Conservation (phyloP, 139 green algal genomes). For the Chlorella sp. region DNA sequence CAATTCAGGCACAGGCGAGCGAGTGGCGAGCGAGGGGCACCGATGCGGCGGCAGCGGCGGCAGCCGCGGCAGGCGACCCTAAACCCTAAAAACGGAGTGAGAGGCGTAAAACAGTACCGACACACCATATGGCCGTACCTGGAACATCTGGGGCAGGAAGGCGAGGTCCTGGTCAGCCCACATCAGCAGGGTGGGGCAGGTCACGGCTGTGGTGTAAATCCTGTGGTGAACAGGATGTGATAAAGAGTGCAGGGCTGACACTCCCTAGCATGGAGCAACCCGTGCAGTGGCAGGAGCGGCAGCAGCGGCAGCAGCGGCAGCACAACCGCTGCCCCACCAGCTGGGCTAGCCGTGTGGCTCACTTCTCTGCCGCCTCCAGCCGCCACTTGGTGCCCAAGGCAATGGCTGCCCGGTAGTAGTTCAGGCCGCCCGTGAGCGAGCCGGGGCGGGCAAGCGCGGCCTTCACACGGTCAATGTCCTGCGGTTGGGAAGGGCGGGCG, state of each 20-base stretch:
- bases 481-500: background rate
- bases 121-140: background rate
- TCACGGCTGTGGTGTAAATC: background rate
- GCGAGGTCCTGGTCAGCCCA: constrained; percentile 37
- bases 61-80: background rate
- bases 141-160: constrained; percentile 33
- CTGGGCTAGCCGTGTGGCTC: background rate
- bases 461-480: constrained; percentile 54
- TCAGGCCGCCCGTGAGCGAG: constrained; percentile 34
- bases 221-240: background rate
- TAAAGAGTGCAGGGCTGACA: background rate
- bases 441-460: constrained; percentile 36
- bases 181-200: constrained; percentile 36
- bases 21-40: no score
- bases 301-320: background rate
- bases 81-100: no score
- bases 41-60: background rate
- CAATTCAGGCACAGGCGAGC: no score
- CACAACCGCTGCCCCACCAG: background rate
- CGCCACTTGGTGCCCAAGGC: background rate
- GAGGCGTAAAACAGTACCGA: no score
- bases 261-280: background rate
- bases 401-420: constrained; percentile 46
- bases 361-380: background rate
- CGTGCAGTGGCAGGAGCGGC: background rate